Conservation (phyloP, 148 eudicot genomes). For the Rhododendron henanense region DNA sequence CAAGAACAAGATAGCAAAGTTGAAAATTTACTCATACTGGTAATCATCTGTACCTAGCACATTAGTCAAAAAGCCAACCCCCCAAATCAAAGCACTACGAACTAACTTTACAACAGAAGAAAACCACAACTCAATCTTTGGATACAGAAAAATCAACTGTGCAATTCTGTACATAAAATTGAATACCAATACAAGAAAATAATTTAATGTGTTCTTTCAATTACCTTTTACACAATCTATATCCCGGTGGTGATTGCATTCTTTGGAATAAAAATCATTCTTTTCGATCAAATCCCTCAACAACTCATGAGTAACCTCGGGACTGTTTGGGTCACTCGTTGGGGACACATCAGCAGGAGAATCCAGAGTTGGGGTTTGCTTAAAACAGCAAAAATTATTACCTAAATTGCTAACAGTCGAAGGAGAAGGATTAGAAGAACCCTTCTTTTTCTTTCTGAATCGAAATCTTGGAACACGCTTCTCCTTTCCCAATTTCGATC, state of each 20-base stretch:
- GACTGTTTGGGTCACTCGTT: constrained; percentile 33
- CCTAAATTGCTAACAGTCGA: constrained; percentile 11
- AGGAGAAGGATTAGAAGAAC: constrained; percentile 13
- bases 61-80: not conserved
- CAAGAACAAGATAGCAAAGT: not conserved
- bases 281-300: constrained; percentile 64
- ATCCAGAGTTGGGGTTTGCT: constrained; percentile 38
- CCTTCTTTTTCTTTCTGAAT: constrained; percentile 29
- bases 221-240: not conserved
- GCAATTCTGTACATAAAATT: not conserved
- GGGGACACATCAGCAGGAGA: constrained; percentile 24
- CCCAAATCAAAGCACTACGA: not conserved
- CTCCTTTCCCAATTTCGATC: not conserved
- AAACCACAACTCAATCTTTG: not conserved
- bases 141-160: not conserved
- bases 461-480: constrained; percentile 20
- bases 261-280: constrained; percentile 65
- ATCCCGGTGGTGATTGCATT: constrained; percentile 68
- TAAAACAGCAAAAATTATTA: constrained; percentile 35
- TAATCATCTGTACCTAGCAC: too few relatives aligned
- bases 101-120: not conserved
- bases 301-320: constrained; percentile 26
- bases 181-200: not conserved
- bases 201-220: not conserved
- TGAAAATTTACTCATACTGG: too few relatives aligned